phyloP scores from a whole-genome alignment of 257 asterid genomes.

The Plantago ovata region DNA sequence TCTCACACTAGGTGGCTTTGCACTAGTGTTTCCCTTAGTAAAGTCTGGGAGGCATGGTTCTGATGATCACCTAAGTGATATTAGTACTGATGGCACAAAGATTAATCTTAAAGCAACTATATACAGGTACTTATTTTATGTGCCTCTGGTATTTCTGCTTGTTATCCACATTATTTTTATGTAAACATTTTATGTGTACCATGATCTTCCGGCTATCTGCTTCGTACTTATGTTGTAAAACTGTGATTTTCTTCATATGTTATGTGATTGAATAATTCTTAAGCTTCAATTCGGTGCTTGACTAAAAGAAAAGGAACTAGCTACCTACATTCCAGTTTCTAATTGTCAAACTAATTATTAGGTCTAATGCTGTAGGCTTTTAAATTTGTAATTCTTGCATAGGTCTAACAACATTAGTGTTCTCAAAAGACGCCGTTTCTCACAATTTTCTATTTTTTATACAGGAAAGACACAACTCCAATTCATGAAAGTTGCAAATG shows the following conservation, averaged over 20 bases:
- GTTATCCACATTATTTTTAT: neutral
- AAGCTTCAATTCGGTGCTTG: too few species aligned
- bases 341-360: too few species aligned
- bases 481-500: constrained; percentile 62
- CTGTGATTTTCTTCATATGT: too few species aligned
- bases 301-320: too few species aligned
- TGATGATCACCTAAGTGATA: constrained; percentile 36
- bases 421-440: neutral
- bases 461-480: constrained; percentile 78
- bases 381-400: neutral
- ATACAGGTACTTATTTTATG: constrained; percentile 50
- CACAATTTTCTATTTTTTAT: constrained; percentile 7
- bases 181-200: too few species aligned
- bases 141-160: constrained; percentile 14
- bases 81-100: constrained; percentile 55
- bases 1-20: constrained; percentile 87
- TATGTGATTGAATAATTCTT: too few species aligned
- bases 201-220: too few species aligned
- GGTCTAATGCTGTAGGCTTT: too few species aligned
- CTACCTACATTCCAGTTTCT: too few species aligned
- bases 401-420: neutral
- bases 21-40: constrained; percentile 59
- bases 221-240: too few species aligned
- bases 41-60: constrained; percentile 26
- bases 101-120: constrained; percentile 83